Conservation (phyloP, 140 eudicot species). For the Senecio squalidus region DNA sequence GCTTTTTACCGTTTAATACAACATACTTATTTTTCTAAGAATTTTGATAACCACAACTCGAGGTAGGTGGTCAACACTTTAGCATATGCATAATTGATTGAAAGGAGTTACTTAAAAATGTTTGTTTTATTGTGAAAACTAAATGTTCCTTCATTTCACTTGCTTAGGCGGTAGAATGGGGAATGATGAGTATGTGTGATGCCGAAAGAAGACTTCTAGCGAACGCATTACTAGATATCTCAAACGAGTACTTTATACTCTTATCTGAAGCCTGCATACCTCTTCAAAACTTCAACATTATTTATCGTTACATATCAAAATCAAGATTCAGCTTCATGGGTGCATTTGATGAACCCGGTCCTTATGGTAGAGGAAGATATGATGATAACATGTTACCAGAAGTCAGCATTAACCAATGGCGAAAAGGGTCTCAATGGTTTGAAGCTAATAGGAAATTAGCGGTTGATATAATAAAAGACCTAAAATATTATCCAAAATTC, state of each 20-base stretch:
- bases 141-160: not conserved
- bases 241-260: constrained; percentile 63
- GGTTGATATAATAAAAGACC: constrained; percentile 45
- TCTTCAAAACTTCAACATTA: constrained; percentile 40
- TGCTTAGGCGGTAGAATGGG: constrained; percentile 68
- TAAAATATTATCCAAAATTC: constrained; percentile 47
- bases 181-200: constrained; percentile 72
- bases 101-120: not conserved
- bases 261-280: constrained; percentile 74
- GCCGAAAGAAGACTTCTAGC: constrained; percentile 76
- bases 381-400: constrained; percentile 42
- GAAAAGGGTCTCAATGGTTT: constrained; percentile 91
- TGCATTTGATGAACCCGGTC: constrained; percentile 59
- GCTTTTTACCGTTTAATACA: too few relatives aligned
- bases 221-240: constrained; percentile 63
- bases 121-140: not conserved
- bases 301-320: constrained; percentile 45
- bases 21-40: too few relatives aligned
- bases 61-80: too few relatives aligned
- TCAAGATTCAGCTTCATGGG: constrained; percentile 61
- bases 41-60: too few relatives aligned
- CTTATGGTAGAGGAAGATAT: constrained; percentile 64
- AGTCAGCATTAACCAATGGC: constrained; percentile 52
- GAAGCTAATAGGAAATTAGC: constrained; percentile 61
- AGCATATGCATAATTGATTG: too few relatives aligned